These are phyloP conservation scores for Cymbomonas tetramitiformis DNA, from an alignment of 139 green algal genomes.

Conservation along the genomic window DNA sequence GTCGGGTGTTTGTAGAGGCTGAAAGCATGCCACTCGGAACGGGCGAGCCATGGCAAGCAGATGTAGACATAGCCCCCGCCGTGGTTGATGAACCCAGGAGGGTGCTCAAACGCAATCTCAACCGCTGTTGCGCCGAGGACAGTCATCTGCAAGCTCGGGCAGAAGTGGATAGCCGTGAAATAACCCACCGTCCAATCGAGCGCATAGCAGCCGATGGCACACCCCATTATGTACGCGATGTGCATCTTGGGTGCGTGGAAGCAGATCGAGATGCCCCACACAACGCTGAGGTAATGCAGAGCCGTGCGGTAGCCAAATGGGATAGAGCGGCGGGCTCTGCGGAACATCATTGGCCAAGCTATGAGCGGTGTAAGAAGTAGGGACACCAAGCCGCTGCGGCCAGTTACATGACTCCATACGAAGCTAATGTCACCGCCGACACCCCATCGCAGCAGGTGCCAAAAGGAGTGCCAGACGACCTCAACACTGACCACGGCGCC, in stretches of 20 bases:
- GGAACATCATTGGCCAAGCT: constrained; percentile 5
- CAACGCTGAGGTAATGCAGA: constrained; percentile 1
- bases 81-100: not conserved
- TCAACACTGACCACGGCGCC: constrained; percentile 5
- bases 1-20: constrained; percentile 4
- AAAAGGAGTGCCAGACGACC: constrained; percentile 1
- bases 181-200: not conserved
- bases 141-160: not conserved
- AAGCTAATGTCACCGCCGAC: not conserved
- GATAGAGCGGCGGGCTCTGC: not conserved
- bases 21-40: constrained; percentile 8
- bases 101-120: constrained; percentile 9
- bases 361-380: constrained; percentile 5
- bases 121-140: not conserved
- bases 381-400: not conserved
- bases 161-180: not conserved
- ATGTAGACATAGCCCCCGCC: not conserved
- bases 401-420: not conserved
- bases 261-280: not conserved
- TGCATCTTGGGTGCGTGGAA: constrained; percentile 2
- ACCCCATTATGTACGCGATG: not conserved
- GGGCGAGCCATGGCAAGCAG: constrained; percentile 1
- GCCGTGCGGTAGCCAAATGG: not conserved
- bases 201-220: not conserved
- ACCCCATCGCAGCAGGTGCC: not conserved